Evolutionary conservation across 768 basidiomycete species (phyloP).

Genomic region (Cystofilobasidium ferigula): DNA sequence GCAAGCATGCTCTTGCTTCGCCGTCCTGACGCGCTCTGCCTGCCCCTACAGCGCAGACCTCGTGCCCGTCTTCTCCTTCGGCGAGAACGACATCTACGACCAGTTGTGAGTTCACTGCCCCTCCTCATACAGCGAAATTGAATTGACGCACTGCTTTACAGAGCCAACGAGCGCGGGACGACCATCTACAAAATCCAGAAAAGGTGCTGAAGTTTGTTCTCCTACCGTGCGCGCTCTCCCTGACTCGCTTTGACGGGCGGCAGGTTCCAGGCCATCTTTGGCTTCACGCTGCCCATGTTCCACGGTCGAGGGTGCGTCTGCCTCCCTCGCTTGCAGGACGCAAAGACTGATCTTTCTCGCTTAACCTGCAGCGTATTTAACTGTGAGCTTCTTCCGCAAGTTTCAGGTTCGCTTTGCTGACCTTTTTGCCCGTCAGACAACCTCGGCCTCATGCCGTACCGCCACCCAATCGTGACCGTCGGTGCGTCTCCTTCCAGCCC

Average conservation of each 20-base stretch:
- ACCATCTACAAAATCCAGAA: slow-evolving; percentile 75
- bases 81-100: slow-evolving; percentile 98
- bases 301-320: slow-evolving; percentile 70
- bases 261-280: slow-evolving; percentile 83
- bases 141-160: background rate
- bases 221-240: no score
- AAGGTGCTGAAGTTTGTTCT: no score
- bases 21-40: no score
- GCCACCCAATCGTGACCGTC: slow-evolving; percentile 88
- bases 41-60: slow-evolving; percentile 63
- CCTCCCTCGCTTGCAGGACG: background rate
- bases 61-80: slow-evolving; percentile 96
- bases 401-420: no score
- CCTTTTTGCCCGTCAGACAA: slow-evolving; percentile 53
- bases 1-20: background rate
- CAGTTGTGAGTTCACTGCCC: slow-evolving; percentile 78
- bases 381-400: slow-evolving; percentile 48
- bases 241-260: no score
- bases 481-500: slow-evolving; percentile 49
- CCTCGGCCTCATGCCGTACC: slow-evolving; percentile 87
- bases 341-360: background rate
- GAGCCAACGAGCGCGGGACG: slow-evolving; percentile 77
- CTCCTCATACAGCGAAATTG: no score
- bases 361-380: slow-evolving; percentile 52
- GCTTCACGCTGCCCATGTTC: slow-evolving; percentile 94